Percentiles rank a stretch among this genome's conserved stretches.
phyloP scores from a whole-genome alignment of 164 flowering plant species.

The Nymphaea colorata region DNA sequence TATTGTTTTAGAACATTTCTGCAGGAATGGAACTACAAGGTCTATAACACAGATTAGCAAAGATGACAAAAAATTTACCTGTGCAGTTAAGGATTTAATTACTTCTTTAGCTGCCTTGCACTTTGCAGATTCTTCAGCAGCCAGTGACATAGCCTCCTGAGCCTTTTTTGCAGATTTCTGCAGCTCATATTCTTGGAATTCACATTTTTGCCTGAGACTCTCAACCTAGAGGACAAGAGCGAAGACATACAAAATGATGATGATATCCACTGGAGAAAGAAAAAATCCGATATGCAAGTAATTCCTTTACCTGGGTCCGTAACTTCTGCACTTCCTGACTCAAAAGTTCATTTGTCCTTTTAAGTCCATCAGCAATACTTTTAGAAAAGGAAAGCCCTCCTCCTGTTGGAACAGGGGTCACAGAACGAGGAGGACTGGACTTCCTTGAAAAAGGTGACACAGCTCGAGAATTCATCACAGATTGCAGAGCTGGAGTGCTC shows the following conservation, averaged over 20 bases:
- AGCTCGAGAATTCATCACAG: constrained; percentile 57
- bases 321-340: constrained; percentile 84
- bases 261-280: not conserved
- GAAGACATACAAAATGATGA: constrained; percentile 9
- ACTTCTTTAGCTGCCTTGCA: constrained; percentile 95
- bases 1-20: no score
- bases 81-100: constrained; percentile 88
- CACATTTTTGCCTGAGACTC: constrained; percentile 65
- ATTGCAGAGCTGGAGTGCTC: not conserved
- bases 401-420: constrained; percentile 86
- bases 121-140: constrained; percentile 90
- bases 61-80: constrained; percentile 27
- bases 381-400: constrained; percentile 89
- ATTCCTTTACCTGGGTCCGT: constrained; percentile 55
- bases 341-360: constrained; percentile 90
- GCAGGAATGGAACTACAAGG: no score
- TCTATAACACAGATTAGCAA: not conserved
- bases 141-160: constrained; percentile 73
- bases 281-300: not conserved
- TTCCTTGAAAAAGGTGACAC: constrained; percentile 93
- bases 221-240: constrained; percentile 50
- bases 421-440: constrained; percentile 95
- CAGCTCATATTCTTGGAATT: constrained; percentile 77
- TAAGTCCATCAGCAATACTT: constrained; percentile 81
- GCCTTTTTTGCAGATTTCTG: constrained; percentile 63